These are phyloP conservation scores for Centrapalus pauciflorus DNA, from an alignment of 129 eudicot species.

Conservation along the genomic window DNA sequence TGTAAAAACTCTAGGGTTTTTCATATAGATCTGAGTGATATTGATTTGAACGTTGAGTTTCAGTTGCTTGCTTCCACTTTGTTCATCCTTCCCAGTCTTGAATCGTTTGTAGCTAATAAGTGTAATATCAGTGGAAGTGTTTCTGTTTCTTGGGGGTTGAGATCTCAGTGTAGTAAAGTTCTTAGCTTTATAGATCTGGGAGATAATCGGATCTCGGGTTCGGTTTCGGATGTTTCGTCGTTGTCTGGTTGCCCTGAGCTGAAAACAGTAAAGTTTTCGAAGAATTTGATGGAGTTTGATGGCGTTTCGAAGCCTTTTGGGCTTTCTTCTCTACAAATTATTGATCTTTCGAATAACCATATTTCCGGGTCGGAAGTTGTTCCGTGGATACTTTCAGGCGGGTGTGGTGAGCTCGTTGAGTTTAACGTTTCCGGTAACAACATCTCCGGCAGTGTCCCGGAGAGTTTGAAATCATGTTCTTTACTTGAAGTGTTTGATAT, in stretches of 20 bases:
- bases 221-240: conserved; percentile 38
- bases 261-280: conserved; percentile 46
- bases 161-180: conserved; percentile 40
- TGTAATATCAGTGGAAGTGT: conserved; percentile 52
- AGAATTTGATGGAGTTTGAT: conserved; percentile 49
- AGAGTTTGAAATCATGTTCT: conserved; percentile 46
- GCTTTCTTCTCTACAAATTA: conserved; percentile 9
- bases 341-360: conserved; percentile 67
- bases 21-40: conserved; percentile 48
- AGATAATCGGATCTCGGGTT: conserved; percentile 58
- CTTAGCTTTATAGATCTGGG: conserved; percentile 58
- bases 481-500: conserved; percentile 25
- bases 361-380: conserved; percentile 45
- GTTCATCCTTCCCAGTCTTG: conserved; percentile 36
- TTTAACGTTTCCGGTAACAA: conserved; percentile 65
- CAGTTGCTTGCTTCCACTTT: conserved; percentile 31
- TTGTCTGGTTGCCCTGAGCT: conserved; percentile 43
- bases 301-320: conserved; percentile 20
- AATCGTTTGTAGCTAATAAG: conserved; percentile 36
- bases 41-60: conserved; percentile 36
- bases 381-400: conserved; percentile 59
- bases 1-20: conserved; percentile 49
- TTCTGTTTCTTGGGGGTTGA: conserved; percentile 16
- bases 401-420: conserved; percentile 39
- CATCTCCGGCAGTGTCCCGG: conserved; percentile 48